These are phyloP conservation scores for Umbilicaria muhlenbergii DNA, from an alignment of 495 filamentous ascomycete species.

Conservation along the genomic window DNA sequence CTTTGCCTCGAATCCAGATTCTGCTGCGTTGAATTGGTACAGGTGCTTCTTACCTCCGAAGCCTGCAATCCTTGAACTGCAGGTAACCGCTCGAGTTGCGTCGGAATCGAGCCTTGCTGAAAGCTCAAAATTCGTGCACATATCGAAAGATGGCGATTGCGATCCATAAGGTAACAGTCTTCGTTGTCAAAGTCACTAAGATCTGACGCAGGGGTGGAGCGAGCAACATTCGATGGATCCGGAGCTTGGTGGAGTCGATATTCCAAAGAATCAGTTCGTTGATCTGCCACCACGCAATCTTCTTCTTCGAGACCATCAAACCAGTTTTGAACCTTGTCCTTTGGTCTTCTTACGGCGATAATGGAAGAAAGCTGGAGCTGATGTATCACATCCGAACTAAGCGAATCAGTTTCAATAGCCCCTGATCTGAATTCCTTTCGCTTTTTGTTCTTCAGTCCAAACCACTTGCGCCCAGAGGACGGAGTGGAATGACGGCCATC, in stretches of 20 bases:
- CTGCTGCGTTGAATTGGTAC: not conserved
- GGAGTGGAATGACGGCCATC: too few relatives aligned
- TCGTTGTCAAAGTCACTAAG: not conserved
- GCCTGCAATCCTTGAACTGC: not conserved
- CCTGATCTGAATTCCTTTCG: not conserved
- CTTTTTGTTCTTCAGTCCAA: not conserved
- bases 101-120: not conserved
- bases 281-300: not conserved
- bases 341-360: too few relatives aligned
- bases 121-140: not conserved
- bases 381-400: not conserved
- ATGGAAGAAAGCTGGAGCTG: not conserved
- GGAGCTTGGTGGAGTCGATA: not conserved
- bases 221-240: not conserved
- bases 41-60: not conserved
- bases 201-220: not conserved
- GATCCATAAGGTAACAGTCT: not conserved
- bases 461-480: not conserved
- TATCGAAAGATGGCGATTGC: not conserved
- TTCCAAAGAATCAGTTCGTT: not conserved
- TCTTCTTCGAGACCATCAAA: constrained; percentile 6
- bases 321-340: constrained; percentile 1
- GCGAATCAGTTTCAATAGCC: not conserved
- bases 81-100: not conserved
- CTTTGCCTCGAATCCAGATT: constrained; percentile 21